Evolutionary conservation across 345 rosid species (phyloP), one percentile per base, ranked within the genome.

Genomic region (Syzygium grande): DNA sequence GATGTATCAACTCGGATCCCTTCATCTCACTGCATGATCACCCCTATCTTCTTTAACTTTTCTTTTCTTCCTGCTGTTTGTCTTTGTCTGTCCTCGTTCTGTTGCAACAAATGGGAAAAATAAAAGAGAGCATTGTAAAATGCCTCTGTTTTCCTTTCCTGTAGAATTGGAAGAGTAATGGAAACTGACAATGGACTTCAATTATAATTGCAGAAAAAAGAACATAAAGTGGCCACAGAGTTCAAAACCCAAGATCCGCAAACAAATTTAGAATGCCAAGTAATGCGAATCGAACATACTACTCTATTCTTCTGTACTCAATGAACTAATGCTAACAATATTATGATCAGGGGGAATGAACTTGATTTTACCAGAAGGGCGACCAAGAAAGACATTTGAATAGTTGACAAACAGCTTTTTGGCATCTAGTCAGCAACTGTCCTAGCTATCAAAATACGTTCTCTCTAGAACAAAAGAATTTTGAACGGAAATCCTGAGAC

Each of bases 271-370:
- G 34, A 61, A 61, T 1, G 73, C 9, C 9, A 61, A 59, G 5
- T 59, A 27, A 59, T 59, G 65, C 9, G 1, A 23, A 58, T 54
- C 23, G 23, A 54, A 0, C 56, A 54, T 54, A 54, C 58, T 3
- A n/a, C 5, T 3, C 29, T 13, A 13, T 12, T 2, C 34, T 5
- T 61, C 7, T 12, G 1, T n/a, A 4, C 8, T 61, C 0, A 59
- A 59, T 59, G 4, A 59, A 59, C 11, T 59, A 25, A 59, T 25
- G 65, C 63, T 25, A 58, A 58, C 63, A 58, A 58, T 10, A 27
- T 58, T 6, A 23, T 4, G 63, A 10, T 23, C 13, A 9, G 63
- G 29, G 27, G 0, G 5, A 58, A 58, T 3, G 34, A 27, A 59
- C 13, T 27, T 59, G 68, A 59, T 59, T 59, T 11, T 27, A 12